These are phyloP conservation scores for Bidens hawaiensis DNA, from an alignment of 140 eudicot species.

Conservation along the genomic window DNA sequence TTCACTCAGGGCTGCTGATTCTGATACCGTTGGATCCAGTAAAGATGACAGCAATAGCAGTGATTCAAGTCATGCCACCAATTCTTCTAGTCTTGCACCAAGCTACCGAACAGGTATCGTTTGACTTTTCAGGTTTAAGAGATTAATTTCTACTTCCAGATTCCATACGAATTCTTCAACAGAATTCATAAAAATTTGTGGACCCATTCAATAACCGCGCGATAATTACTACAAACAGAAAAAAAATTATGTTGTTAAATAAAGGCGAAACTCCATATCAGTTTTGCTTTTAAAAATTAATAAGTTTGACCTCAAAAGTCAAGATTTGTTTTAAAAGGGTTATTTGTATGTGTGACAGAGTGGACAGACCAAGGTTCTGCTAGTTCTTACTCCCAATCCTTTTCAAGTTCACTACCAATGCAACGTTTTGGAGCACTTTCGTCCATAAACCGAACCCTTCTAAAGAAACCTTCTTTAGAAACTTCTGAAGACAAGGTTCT, in stretches of 20 bases:
- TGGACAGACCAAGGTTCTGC: constrained; percentile 63
- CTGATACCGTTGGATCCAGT: constrained; percentile 35
- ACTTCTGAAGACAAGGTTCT: constrained; percentile 14
- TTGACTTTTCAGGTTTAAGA: constrained; percentile 16
- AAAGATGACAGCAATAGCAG: constrained; percentile 37
- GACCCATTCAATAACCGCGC: not conserved
- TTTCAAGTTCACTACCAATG: constrained; percentile 49
- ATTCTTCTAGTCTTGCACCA: constrained; percentile 35
- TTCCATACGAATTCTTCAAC: not conserved
- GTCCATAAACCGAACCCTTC: constrained; percentile 42
- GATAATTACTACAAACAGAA: not conserved
- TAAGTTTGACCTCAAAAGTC: constrained; percentile 2
- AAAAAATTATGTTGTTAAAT: not conserved
- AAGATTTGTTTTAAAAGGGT: not conserved
- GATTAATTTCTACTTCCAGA: not conserved
- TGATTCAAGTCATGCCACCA: constrained; percentile 39
- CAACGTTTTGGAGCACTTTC: constrained; percentile 70
- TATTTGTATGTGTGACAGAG: constrained; percentile 36
- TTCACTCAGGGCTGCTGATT: constrained; percentile 62
- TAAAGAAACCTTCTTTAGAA: constrained; percentile 36
- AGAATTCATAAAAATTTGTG: not conserved
- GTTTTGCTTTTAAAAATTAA: not conserved
- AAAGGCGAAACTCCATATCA: not conserved
- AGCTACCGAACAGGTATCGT: constrained; percentile 37
- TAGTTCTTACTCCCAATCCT: constrained; percentile 39